Base-by-base conservation (phyloP, 805 yeast genomes). In the Candida maesae region DNA sequence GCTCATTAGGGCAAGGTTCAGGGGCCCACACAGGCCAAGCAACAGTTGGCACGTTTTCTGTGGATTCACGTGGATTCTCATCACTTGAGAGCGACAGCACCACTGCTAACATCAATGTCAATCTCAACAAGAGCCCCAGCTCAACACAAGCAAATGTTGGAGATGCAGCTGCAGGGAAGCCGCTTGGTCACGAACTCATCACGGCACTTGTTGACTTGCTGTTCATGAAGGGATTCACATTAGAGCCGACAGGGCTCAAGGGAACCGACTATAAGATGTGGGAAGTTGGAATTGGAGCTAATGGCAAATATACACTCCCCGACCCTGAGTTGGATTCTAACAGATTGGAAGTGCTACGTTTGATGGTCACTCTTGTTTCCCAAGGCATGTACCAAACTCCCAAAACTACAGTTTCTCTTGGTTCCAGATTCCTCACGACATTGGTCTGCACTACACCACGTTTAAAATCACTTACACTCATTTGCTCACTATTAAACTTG, bases 231-330 rank as follows among this genome's bases (percentile, higher is more conserved):
- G 77, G 76, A 1, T 83, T 83, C 53, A 78, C 90, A 0, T 59
- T 78, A n/a, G 50, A 47, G 9, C 32, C 31, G 12, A 33, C 39
- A 21, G 36, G 42, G 3, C 42, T 57, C 17, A 60, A 61, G 17
- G 61, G 64, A 6, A 49, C 58, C 4, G 71, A 71, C 18, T 63
- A 61, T 37, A 47, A 66, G 7, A 67, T 83, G 1, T 89, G 96
- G 96, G 95, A 85, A 51, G 78, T 84, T 4, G 96, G 96, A 6
- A 71, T 89, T 24, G 90, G 87, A 2, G 38, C 49, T 12, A 51
- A 46, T 41, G 65, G 62, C 41, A 35, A 42, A 39, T 65, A 52
- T 50, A 45, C 50, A 27, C 52, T 39, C 26, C 76, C 66, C 33
- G 63, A 56, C 14, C 63, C 73, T 1, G 63, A 66, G 17, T 54